These are phyloP conservation scores for Xylaria nigripes DNA, from an alignment of 495 filamentous ascomycete species.

Conservation along the genomic window DNA sequence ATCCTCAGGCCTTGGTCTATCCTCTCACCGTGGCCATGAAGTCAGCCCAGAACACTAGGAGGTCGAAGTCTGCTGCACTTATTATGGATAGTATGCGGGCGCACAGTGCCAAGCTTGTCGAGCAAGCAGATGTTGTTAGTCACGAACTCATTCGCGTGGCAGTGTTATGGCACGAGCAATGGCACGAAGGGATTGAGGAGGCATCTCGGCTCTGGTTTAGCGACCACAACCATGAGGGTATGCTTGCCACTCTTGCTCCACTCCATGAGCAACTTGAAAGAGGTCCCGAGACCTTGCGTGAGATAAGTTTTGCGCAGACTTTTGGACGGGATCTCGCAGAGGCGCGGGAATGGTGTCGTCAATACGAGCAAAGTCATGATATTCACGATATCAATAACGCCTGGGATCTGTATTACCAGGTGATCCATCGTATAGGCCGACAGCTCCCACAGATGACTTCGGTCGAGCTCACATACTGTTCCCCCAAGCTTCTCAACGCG, in stretches of 20 bases:
- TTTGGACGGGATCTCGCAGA: constrained; percentile 93
- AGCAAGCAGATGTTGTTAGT: constrained; percentile 90
- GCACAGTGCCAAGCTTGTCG: constrained; percentile 87
- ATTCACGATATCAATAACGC: constrained; percentile 92
- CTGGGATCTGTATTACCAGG: constrained; percentile 98
- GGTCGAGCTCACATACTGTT: constrained; percentile 93
- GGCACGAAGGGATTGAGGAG: constrained; percentile 98
- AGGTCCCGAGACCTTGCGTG: constrained; percentile 84
- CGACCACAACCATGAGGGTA: constrained; percentile 91
- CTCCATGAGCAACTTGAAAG: constrained; percentile 83
- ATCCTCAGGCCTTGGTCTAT: constrained; percentile 98
- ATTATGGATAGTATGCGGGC: constrained; percentile 98
- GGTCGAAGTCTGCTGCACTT: constrained; percentile 73
- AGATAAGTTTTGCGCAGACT: constrained; percentile 95
- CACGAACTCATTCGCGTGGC: constrained; percentile 93
- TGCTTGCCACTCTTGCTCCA: constrained; percentile 85
- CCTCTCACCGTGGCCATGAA: constrained; percentile 99
- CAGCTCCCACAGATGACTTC: constrained; percentile 86
- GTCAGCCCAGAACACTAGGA: constrained; percentile 62
- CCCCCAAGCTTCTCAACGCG: constrained; percentile 77
- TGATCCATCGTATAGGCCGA: constrained; percentile 88
- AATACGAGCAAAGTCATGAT: constrained; percentile 80
- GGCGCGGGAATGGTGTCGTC: constrained; percentile 86
- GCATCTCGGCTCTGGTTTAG: constrained; percentile 88
- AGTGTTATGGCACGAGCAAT: constrained; percentile 95